Evolutionary conservation across 306 rosid species (phyloP).

Genomic region (Dalbergia cultrata): DNA sequence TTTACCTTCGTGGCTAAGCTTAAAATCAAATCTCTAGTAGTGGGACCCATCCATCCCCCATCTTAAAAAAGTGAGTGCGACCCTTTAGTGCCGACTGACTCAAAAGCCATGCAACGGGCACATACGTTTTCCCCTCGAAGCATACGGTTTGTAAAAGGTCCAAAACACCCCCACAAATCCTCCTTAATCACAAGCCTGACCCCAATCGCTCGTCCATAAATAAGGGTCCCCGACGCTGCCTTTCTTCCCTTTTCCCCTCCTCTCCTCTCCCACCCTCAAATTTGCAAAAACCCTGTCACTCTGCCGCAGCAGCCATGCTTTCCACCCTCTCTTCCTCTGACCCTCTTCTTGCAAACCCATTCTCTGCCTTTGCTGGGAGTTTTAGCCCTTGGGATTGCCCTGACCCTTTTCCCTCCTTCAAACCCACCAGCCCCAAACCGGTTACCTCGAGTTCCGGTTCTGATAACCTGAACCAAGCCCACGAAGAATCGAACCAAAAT

Average conservation of each 20-base stretch:
- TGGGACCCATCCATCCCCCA: slow-evolving; percentile 55
- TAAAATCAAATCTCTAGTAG: slow-evolving; percentile 30
- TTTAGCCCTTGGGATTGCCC: slow-evolving; percentile 66
- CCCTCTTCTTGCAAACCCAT: slow-evolving; percentile 55
- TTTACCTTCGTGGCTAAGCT: slow-evolving; percentile 70
- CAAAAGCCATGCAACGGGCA: slow-evolving; percentile 55
- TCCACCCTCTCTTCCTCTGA: slow-evolving; percentile 63
- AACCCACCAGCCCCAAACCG: slow-evolving; percentile 42
- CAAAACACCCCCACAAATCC: slow-evolving; percentile 31
- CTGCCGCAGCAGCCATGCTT: slow-evolving; percentile 57
- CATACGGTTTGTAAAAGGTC: background rate
- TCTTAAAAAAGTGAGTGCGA: slow-evolving; percentile 15
- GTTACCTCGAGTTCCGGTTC: slow-evolving; percentile 57
- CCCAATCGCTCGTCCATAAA: slow-evolving; percentile 54
- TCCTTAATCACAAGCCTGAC: background rate
- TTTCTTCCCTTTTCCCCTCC: slow-evolving; percentile 88
- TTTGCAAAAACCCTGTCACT: slow-evolving; percentile 39
- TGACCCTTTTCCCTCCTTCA: slow-evolving; percentile 42
- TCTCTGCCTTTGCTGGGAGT: slow-evolving; percentile 53
- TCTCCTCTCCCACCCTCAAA: slow-evolving; percentile 47
- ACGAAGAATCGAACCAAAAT: slow-evolving; percentile 24
- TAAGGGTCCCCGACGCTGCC: slow-evolving; percentile 56
- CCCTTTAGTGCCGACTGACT: slow-evolving; percentile 75
- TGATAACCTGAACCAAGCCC: slow-evolving; percentile 42
- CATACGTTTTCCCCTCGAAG: background rate